Conservation (phyloP, 140 eudicot species). For the Stevia rebaudiana region DNA sequence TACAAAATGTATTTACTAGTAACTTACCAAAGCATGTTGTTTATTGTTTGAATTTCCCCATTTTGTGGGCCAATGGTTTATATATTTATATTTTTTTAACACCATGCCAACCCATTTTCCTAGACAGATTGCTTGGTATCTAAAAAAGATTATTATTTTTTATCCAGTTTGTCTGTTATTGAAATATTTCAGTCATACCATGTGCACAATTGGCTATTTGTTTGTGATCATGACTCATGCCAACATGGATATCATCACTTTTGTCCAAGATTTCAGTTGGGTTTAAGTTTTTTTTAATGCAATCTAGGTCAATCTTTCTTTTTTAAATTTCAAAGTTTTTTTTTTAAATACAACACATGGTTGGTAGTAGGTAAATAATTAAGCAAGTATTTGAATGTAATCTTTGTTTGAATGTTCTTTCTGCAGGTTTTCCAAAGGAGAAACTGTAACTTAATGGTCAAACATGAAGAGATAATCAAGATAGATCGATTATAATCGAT, state of each 20-base stretch:
- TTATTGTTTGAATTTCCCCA: slow-evolving; percentile 6
- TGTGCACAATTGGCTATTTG: slow-evolving; percentile 39
- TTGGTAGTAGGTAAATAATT: background rate
- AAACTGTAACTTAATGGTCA: slow-evolving; percentile 35
- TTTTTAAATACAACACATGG: slow-evolving; percentile 1
- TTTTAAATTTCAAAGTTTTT: background rate
- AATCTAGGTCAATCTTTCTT: slow-evolving; percentile 24
- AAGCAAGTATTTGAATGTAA: slow-evolving; percentile 17
- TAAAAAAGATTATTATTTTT: slow-evolving; percentile 21
- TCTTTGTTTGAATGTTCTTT: slow-evolving; percentile 2
- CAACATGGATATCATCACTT: slow-evolving; percentile 39
- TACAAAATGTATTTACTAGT: slow-evolving; percentile 4
- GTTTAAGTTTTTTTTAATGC: slow-evolving; percentile 14
- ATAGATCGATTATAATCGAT: slow-evolving; percentile 11
- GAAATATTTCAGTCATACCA: slow-evolving; percentile 28
- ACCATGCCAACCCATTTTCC: slow-evolving; percentile 37
- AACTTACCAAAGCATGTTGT: slow-evolving; percentile 15
- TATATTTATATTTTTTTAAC: background rate
- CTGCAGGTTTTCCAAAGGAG: slow-evolving; percentile 59
- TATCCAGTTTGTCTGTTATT: slow-evolving; percentile 30
- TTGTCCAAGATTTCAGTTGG: slow-evolving; percentile 38
- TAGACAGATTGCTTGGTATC: slow-evolving; percentile 37
- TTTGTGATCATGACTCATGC: slow-evolving; percentile 11
- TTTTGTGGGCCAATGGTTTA: slow-evolving; percentile 15
- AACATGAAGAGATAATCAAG: slow-evolving; percentile 27